Conservation (phyloP, 176 grass and related monocot species). For the Aechmea fasciata region DNA sequence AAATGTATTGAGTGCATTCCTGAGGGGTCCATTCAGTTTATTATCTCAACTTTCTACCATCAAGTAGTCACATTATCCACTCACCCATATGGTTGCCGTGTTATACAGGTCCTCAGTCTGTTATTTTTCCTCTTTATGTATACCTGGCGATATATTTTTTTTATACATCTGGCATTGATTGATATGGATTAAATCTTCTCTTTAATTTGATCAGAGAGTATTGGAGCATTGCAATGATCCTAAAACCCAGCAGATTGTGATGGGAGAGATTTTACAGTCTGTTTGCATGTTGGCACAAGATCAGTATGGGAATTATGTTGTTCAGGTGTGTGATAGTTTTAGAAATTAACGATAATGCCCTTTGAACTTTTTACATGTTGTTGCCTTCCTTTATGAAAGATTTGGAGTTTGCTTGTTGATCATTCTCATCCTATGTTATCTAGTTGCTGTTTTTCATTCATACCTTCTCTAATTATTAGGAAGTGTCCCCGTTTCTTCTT, state of each 20-base stretch:
- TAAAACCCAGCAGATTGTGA: slow-evolving; percentile 4
- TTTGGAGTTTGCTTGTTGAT: too few species aligned
- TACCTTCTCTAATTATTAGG: too few species aligned
- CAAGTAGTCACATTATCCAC: slow-evolving; percentile 24
- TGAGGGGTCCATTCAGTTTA: slow-evolving; percentile 20
- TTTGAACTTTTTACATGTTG: background rate
- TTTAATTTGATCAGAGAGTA: slow-evolving; percentile 27
- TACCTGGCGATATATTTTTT: background rate
- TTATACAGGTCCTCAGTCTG: slow-evolving; percentile 40
- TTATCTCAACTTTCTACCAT: slow-evolving; percentile 22
- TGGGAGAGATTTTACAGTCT: slow-evolving; percentile 26
- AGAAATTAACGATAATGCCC: background rate
- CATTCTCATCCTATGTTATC: too few species aligned
- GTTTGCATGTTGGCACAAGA: slow-evolving; percentile 22
- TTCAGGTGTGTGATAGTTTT: slow-evolving; percentile 25
- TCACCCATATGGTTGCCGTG: slow-evolving; percentile 37
- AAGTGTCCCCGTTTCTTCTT: too few species aligned
- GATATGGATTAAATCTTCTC: background rate
- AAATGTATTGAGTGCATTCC: slow-evolving; percentile 57
- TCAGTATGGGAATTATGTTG: slow-evolving; percentile 44
- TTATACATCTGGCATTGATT: background rate
- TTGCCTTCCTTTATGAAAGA: background rate
- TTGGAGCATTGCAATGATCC: slow-evolving; percentile 26
- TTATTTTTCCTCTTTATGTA: background rate
- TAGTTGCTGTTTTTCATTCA: too few species aligned